A percentile compares a stretch with the other conserved stretches of the same genome.
Evolutionary conservation across 176 grass and related monocot genomes (phyloP).

Genomic region (Tillandsia leiboldiana): DNA sequence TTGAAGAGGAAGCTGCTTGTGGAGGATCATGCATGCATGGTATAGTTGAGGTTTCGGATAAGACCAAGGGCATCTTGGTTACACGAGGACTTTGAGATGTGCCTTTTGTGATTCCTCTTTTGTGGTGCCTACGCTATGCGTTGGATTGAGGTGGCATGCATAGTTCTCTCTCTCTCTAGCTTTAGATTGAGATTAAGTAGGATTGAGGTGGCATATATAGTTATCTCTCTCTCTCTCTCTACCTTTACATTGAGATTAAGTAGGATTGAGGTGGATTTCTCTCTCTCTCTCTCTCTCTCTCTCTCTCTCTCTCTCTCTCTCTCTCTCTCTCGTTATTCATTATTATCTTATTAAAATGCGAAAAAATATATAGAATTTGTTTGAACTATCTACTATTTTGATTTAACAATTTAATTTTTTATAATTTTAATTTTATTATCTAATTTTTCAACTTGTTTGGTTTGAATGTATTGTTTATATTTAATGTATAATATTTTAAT

Average conservation of each 20-base stretch:
- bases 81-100: not conserved
- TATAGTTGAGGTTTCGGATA: not conserved
- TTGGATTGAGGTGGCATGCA: not conserved
- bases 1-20: not conserved
- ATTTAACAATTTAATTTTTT: too few species aligned
- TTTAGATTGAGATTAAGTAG: not conserved
- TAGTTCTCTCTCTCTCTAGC: not conserved
- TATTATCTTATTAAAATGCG: not conserved
- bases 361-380: too few species aligned
- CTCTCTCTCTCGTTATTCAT: conserved; percentile 1
- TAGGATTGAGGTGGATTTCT: conserved; percentile 1
- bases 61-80: not conserved
- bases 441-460: too few species aligned
- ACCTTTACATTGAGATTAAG: not conserved
- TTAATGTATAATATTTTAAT: too few species aligned
- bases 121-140: conserved; percentile 20
- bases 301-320: too few species aligned
- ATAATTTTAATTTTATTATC: too few species aligned
- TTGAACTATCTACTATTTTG: too few species aligned
- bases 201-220: not conserved
- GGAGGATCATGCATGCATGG: not conserved
- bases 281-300: not conserved
- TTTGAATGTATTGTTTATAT: too few species aligned
- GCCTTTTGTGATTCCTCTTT: conserved; percentile 17
- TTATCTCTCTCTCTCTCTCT: not conserved